Evolutionary conservation across 495 filamentous ascomycete species (phyloP), one percentile per base, ranked within the genome.

Genomic region (Aspergillus cristatus): DNA sequence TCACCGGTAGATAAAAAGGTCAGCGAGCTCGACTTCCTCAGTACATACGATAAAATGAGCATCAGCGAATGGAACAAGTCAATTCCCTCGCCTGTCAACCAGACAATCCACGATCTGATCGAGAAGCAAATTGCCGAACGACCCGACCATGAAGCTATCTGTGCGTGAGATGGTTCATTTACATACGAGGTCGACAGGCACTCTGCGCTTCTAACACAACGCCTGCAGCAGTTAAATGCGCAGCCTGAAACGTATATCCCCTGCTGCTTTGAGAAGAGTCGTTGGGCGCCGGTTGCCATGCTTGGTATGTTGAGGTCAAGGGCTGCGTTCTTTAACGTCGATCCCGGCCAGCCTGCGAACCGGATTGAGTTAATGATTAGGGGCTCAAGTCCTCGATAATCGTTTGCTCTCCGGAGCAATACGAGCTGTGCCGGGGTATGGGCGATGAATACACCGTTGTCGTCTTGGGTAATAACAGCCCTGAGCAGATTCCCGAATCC

Each of bases 291-390:
- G 1, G 50, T 73, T 14, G 44, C 57, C n/a, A 49, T 62, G 33
- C 41, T 65, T 14, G 60, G 50, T 1, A 52, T 71, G 7, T 35
- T 67, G 13, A 62, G 64, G 33, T 66, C 66, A 6, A 69, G 70
- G 1, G 61, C 55, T 8, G 67, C 59, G 0, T 65, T 68, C 48
- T 51, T 75, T 6, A 57, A 54, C 6, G 42, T 78, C 6, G 72
- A 78, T 45, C 58, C 63, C 6, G 41, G 48, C 0, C 53, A 68
- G 17, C 72, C 74, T 1, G 53, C 57, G 34, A 61, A 58, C 4
- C 60, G 71, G n/a, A 48, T 74, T 25, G 43, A 59, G 24, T 58
- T 53, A n/a, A 67, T 76, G 39, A 56, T 72, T 50, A 64, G 28
- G 57, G 74, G 14, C 59, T 67, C 4, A 50, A 59, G 15, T 60